Evolutionary conservation across 1,284 basidiomycete genomes (phyloP).

Genomic region (Moniliella sp.): DNA sequence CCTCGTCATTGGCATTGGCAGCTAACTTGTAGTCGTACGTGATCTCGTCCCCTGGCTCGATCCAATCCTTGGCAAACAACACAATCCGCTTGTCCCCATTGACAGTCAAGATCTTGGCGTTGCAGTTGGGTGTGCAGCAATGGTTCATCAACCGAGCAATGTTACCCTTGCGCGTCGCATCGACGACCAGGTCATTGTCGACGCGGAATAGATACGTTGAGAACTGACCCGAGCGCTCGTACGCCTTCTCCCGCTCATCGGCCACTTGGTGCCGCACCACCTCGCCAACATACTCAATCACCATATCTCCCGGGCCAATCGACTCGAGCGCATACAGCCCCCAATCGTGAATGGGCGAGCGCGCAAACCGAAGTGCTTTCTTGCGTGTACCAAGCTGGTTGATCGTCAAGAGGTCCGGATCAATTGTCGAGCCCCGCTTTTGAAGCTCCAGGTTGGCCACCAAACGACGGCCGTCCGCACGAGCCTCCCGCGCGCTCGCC

Average conservation of each 20-base stretch:
- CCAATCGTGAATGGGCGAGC: slow-evolving; percentile 94
- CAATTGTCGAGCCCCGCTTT: slow-evolving; percentile 43
- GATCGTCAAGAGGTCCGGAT: slow-evolving; percentile 60
- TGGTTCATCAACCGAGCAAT: slow-evolving; percentile 47
- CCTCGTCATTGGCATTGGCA: too few species aligned
- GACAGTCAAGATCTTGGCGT: slow-evolving; percentile 93
- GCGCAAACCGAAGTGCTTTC: slow-evolving; percentile 88
- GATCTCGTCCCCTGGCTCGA: slow-evolving; percentile 47
- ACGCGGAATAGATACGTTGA: slow-evolving; percentile 34
- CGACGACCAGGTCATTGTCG: slow-evolving; percentile 46
- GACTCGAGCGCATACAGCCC: slow-evolving; percentile 46
- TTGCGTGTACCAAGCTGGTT: slow-evolving; percentile 93
- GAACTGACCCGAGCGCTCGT: slow-evolving; percentile 48
- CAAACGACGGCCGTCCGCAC: slow-evolving; percentile 75
- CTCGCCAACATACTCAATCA: slow-evolving; percentile 98
- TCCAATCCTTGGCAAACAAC: slow-evolving; percentile 76
- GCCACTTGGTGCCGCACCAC: slow-evolving; percentile 82
- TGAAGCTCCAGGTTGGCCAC: slow-evolving; percentile 86
- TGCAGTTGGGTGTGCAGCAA: slow-evolving; percentile 90
- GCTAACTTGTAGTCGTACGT: slow-evolving; percentile 35
- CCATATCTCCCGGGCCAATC: slow-evolving; percentile 86
- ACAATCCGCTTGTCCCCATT: slow-evolving; percentile 97
- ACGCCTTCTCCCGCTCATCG: slow-evolving; percentile 85
- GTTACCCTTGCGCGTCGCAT: slow-evolving; percentile 93
- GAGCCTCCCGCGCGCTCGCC: slow-evolving; percentile 66